Evolutionary conservation across 176 grass and related monocot genomes (phyloP), one percentile per base, ranked within the genome.

Genomic region (Elymus sibiricus): DNA sequence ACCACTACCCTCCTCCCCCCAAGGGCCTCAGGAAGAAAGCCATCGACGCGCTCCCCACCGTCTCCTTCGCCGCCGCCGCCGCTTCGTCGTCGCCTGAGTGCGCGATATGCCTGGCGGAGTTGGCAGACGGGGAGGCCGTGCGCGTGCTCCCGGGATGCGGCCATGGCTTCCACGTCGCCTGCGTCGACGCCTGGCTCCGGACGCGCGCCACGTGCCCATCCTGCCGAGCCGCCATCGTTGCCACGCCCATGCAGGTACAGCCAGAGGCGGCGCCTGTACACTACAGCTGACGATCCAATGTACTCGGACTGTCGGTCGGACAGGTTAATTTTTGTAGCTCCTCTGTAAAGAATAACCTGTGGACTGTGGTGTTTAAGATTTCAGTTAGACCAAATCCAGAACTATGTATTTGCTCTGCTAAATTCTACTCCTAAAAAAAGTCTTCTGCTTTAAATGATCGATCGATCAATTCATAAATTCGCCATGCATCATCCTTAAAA

Each of bases 121-220:
- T 70, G 9, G 32, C 32, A 0, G 19, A 22, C 3, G 32, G 66
- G 4, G 32, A 11, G 17, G 1, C 8, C 16, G 0, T 94, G 43
- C 85, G 93, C 40, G 87, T 88, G 79, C 78, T 94, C 78, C 93
- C 93, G 24, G 55, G 79, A 47, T 92, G 90, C 66, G 85, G 81
- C 58, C 90, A 94, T 38, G 56, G 31, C 28, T 92, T 94, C 76
- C 90, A 94, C 80, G 87, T 86, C 6, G 59, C 47, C 39, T 94
- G 93, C 65, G 65, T 94, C 64, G 93, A 92, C 87, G 87, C 70
- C 64, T 94, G 93, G 90, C 84, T 94, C 56, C 92, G 86, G 34
- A n/a, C 67, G 7, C 3, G 34, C 34, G 17, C 34, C 34, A 5
- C 67, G 1, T 39, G 67, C 19, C 67, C 67, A 0, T 39, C 35